phyloP scores from a whole-genome alignment of 2,329 filamentous ascomycete species.

The Phialocephala sp. region DNA sequence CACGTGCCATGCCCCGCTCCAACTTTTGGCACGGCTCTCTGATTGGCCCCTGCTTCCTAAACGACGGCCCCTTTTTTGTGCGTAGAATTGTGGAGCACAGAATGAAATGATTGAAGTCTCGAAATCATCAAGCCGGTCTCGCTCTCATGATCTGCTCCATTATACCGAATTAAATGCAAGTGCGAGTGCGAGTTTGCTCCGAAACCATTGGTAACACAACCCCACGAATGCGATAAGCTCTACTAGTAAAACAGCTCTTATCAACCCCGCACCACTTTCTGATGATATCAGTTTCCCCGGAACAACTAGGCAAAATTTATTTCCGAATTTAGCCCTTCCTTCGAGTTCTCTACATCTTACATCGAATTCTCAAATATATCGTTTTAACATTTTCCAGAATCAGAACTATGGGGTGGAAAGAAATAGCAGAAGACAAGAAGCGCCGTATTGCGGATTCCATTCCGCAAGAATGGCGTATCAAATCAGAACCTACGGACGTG shows the following conservation, averaged over 20 bases:
- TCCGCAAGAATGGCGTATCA: constrained; percentile 36
- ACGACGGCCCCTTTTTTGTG: not conserved
- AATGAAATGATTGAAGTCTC: too few species aligned
- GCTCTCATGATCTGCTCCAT: not conserved
- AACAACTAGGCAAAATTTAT: not conserved
- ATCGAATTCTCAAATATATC: not conserved
- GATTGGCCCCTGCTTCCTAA: not conserved
- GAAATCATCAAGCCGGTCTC: not conserved
- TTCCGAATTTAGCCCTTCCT: not conserved
- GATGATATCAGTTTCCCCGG: not conserved
- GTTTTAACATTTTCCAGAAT: not conserved
- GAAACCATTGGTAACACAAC: constrained; percentile 5
- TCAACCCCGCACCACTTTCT: constrained; percentile 3
- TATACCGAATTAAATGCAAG: too few species aligned
- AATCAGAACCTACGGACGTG: constrained; percentile 23
- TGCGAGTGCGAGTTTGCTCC: not conserved
- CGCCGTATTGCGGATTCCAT: constrained; percentile 32
- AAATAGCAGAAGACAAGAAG: constrained; percentile 33
- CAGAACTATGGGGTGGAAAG: constrained; percentile 32
- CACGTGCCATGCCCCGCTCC: not conserved
- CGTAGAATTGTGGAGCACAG: not conserved
- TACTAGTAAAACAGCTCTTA: constrained; percentile 1
- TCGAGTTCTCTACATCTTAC: not conserved
- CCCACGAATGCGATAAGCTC: constrained; percentile 2
- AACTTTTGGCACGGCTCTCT: not conserved